A percentile compares a stretch with the other conserved stretches of the same genome.
These are phyloP conservation scores for Clavariopsis aquatica DNA, from an alignment of 495 filamentous ascomycete species.

Conservation along the genomic window DNA sequence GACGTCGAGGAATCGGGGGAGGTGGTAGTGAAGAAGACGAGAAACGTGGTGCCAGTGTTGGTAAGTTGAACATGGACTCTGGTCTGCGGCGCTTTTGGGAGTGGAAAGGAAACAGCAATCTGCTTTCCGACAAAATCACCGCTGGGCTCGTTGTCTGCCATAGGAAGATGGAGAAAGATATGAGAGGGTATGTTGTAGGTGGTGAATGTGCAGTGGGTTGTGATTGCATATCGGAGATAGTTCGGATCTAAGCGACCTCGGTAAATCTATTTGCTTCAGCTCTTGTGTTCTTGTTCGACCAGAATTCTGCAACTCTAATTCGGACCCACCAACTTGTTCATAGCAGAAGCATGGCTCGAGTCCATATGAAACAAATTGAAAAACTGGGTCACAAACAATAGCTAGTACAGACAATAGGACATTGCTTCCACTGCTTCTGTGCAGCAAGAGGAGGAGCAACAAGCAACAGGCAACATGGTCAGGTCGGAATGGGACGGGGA, in stretches of 20 bases:
- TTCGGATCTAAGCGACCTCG: conserved; percentile 14
- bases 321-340: not conserved
- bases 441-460: not conserved
- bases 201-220: not conserved
- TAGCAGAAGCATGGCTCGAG: not conserved
- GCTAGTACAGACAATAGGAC: not conserved
- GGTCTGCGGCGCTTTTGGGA: conserved; percentile 74
- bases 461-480: conserved; percentile 7
- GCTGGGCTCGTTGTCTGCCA: conserved; percentile 18
- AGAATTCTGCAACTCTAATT: not conserved
- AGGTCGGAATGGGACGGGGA: conserved; percentile 30
- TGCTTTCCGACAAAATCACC: conserved; percentile 44
- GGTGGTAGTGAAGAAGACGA: conserved; percentile 76
- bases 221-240: conserved; percentile 5
- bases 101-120: conserved; percentile 71
- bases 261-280: not conserved
- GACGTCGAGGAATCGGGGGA: conserved; percentile 53
- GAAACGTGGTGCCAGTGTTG: conserved; percentile 62
- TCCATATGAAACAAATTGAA: not conserved
- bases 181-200: not conserved
- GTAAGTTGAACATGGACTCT: conserved; percentile 78
- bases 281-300: no score
- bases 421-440: not conserved
- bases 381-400: not conserved
- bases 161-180: conserved; percentile 11